Conservation (phyloP, 1,139 yeast genomes). For the Zygoascus meyerae region DNA sequence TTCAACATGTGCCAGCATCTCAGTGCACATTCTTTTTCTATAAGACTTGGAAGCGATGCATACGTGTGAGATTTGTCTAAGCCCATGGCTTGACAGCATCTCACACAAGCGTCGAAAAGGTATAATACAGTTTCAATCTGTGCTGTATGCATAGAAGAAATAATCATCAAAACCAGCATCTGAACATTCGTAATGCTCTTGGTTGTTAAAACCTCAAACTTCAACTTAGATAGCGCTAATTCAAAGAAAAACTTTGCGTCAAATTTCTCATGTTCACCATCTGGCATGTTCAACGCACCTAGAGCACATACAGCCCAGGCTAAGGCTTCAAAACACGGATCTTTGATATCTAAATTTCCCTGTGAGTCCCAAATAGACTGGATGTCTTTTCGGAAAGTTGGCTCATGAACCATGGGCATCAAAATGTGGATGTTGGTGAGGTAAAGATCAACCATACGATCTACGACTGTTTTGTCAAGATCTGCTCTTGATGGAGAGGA, state of each 20-base stretch:
- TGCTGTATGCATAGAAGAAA: neutral
- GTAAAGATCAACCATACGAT: constrained; percentile 17
- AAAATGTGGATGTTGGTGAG: constrained; percentile 17
- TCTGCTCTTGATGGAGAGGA: neutral
- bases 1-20: constrained; percentile 23
- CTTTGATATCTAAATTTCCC: neutral
- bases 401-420: constrained; percentile 20
- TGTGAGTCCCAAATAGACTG: constrained; percentile 15
- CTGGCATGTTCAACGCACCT: constrained; percentile 14
- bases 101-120: neutral
- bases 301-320: neutral
- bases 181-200: constrained; percentile 20
- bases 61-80: neutral
- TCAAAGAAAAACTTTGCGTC: constrained; percentile 18
- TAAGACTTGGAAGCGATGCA: constrained; percentile 3
- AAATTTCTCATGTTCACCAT: constrained; percentile 10
- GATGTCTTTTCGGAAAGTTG: constrained; percentile 17
- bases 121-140: neutral
- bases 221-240: constrained; percentile 17
- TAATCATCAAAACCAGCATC: neutral
- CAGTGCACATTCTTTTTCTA: constrained; percentile 22
- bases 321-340: neutral
- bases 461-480: constrained; percentile 19
- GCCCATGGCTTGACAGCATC: neutral
- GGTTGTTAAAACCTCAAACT: constrained; percentile 16